Evolutionary conservation across 768 basidiomycete genomes (phyloP).

Genomic region (Serendipita vermifera): DNA sequence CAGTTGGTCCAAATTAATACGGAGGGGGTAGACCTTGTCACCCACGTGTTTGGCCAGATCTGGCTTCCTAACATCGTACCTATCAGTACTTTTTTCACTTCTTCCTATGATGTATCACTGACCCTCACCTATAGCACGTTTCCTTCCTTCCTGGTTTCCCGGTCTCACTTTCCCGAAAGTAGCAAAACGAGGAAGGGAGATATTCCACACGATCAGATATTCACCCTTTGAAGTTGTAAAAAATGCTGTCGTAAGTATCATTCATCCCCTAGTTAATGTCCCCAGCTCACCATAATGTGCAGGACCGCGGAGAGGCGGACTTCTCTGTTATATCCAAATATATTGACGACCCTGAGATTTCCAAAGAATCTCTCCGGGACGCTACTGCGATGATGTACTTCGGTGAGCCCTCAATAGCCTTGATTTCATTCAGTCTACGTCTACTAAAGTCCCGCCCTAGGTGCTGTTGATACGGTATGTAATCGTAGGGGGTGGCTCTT

Average conservation of each 20-base stretch:
- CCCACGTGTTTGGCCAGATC: neutral
- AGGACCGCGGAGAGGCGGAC: neutral
- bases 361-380: neutral
- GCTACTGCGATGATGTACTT: neutral
- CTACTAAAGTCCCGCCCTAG: neutral
- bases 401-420: neutral
- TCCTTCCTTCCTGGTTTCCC: constrained; percentile 53
- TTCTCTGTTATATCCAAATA: neutral
- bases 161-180: constrained; percentile 52
- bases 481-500: neutral
- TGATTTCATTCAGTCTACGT: no score
- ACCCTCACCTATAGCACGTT: constrained; percentile 23
- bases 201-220: neutral
- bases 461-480: neutral
- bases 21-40: neutral
- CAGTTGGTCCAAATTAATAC: neutral
- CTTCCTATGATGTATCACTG: neutral
- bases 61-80: neutral
- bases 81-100: neutral
- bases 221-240: neutral
- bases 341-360: neutral
- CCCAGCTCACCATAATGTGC: neutral
- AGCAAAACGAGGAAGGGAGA: neutral
- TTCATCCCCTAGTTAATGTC: no score
- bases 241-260: neutral